A percentile compares a stretch with the other conserved stretches of the same genome.
These are phyloP conservation scores for Geotrichum klebahnii DNA, from an alignment of 1,139 yeast genomes.

Conservation along the genomic window DNA sequence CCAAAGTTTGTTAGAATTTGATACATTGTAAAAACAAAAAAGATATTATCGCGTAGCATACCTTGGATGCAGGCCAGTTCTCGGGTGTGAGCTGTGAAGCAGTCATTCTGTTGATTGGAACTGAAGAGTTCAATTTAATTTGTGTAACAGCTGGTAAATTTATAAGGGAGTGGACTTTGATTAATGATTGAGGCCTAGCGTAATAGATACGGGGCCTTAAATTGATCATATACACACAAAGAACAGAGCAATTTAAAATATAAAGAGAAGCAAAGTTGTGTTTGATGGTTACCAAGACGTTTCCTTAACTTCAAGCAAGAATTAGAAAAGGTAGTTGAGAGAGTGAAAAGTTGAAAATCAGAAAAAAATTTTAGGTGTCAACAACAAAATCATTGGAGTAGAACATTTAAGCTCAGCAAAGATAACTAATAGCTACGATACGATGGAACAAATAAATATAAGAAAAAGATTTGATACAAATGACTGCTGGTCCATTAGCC, in stretches of 20 bases:
- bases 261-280: not conserved
- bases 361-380: not conserved
- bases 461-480: too few species aligned
- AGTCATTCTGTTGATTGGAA: not conserved
- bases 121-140: too few species aligned
- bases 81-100: slow-evolving; percentile 18
- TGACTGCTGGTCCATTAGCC: too few species aligned
- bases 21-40: not conserved
- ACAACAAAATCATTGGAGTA: too few species aligned
- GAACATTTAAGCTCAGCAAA: too few species aligned
- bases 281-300: too few species aligned
- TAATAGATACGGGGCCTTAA: slow-evolving; percentile 6
- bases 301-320: too few species aligned
- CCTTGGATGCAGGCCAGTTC: slow-evolving; percentile 26
- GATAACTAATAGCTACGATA: too few species aligned
- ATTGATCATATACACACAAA: slow-evolving; percentile 9
- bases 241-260: not conserved
- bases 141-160: too few species aligned
- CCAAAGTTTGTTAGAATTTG: not conserved
- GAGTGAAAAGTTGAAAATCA: not conserved
- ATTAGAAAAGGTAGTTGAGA: too few species aligned
- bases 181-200: slow-evolving; percentile 5
- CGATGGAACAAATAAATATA: too few species aligned
- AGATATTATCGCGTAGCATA: slow-evolving; percentile 1
- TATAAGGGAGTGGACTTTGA: too few species aligned